phyloP scores from a whole-genome alignment of 208 protist species.

The Crithidia thermophila region DNA sequence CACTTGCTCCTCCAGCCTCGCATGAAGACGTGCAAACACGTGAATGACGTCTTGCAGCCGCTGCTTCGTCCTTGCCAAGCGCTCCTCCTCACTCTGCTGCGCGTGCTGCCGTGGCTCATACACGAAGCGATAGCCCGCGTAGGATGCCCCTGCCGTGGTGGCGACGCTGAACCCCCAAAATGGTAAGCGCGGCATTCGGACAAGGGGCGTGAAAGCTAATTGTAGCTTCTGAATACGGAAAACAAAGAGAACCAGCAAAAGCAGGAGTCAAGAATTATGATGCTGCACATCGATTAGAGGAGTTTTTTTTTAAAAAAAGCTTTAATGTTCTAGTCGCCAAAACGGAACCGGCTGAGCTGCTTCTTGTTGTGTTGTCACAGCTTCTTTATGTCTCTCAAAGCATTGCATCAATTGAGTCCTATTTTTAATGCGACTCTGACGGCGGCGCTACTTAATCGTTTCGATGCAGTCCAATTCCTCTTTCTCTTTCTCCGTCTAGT shows the following conservation, averaged over 20 bases:
- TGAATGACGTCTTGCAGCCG: slow-evolving; percentile 29
- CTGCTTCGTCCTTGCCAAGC: slow-evolving; percentile 9
- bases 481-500: background rate
- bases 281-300: too few species aligned
- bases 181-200: slow-evolving; percentile 53
- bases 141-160: slow-evolving; percentile 27
- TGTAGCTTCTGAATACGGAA: background rate
- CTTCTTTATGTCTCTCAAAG: too few species aligned
- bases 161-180: slow-evolving; percentile 31
- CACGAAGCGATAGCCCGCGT: slow-evolving; percentile 48
- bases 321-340: too few species aligned
- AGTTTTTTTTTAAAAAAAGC: too few species aligned
- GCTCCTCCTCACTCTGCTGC: slow-evolving; percentile 13
- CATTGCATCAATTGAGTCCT: too few species aligned
- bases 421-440: too few species aligned
- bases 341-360: too few species aligned
- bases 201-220: background rate
- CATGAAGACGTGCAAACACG: slow-evolving; percentile 25
- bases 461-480: background rate
- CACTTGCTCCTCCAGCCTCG: slow-evolving; percentile 26
- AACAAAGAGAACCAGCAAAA: background rate
- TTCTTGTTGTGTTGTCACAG: too few species aligned
- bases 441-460: too few species aligned
- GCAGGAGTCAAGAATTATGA: background rate
- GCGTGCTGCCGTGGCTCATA: slow-evolving; percentile 36